Base-by-base conservation (phyloP, 345 rosid species). In the Syzygium aromaticum region DNA sequence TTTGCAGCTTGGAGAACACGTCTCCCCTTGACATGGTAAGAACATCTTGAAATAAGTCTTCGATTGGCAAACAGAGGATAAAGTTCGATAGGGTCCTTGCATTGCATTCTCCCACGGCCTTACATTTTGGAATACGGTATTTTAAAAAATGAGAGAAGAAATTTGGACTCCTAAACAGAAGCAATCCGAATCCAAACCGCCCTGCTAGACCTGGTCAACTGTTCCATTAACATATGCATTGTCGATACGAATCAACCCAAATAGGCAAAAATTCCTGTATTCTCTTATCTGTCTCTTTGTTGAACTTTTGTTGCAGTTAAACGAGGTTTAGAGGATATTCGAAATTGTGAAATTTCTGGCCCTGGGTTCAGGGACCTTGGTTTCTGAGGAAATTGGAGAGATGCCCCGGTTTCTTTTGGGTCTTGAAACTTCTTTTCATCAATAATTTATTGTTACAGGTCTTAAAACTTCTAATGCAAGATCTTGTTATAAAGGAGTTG, bases 1-100 rank as follows among this genome's bases (percentile, higher is more conserved):
- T 98, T 56, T 98, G 98, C 90, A 94, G 98, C 92, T 94, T 96
- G 89, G 99, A 98, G 89, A 94, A 94, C 54, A 91, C 93, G 95
- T 92, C 87, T 90, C 87, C 99, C 84, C 92, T 96, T 61, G 99
- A 95, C 89, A 89, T 88, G 87, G 99, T 98, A 91, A 93, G 96
- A 84, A 86, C 67, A 38, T 54, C 86, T 86, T 43, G 6, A 38
- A 43, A 43, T 73, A 38, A 38, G 82, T 73, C 82, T 38, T 73
- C 82, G 10, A 38, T 73, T 73, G 82, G 49, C 82, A 73, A 38
- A 73, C 49, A 17, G 15, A 38, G 82, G 82, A 38, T 73, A 73
- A 38, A 73, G 8, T 38, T 73, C 27, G 10, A 10, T 73, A 73
- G 27, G 46, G 82, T 73, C 49, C 82, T 73, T 19, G 49, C 0